These are phyloP conservation scores for Coemansia sp. DNA, from an alignment of 192 early-diverging fungal genomes.

Conservation along the genomic window DNA sequence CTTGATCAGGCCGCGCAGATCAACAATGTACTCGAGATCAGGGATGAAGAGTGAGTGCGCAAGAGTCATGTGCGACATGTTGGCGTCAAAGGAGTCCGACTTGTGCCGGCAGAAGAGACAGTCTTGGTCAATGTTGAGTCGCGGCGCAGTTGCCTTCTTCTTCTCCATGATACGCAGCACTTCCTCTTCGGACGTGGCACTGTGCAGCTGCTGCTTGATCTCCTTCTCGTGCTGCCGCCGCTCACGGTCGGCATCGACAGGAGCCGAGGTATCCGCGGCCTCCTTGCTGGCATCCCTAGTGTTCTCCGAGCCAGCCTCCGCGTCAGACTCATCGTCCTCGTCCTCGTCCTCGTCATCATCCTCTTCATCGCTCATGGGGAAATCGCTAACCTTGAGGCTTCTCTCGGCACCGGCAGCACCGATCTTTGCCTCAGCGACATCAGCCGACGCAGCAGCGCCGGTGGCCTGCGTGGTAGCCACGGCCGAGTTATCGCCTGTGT, in stretches of 20 bases:
- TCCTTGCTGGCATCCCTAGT: background rate
- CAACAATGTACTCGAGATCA: constrained; percentile 89
- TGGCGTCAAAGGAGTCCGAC: constrained; percentile 61
- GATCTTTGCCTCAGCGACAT: background rate
- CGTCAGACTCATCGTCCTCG: constrained; percentile 4
- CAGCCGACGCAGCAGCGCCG: background rate
- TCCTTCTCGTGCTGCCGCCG: constrained; percentile 38
- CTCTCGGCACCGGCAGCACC: constrained; percentile 7
- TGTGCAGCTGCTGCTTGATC: constrained; percentile 39
- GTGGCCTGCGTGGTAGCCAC: background rate
- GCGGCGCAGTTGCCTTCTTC: constrained; percentile 69
- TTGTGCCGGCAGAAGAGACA: constrained; percentile 91
- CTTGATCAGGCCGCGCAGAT: constrained; percentile 81
- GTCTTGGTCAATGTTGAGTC: constrained; percentile 64
- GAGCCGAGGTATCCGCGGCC: constrained; percentile 9
- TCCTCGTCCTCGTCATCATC: constrained; percentile 12
- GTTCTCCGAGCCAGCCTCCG: background rate
- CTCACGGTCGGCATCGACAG: constrained; percentile 19
- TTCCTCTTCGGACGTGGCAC: constrained; percentile 56
- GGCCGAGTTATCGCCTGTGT: background rate
- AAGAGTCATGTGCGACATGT: constrained; percentile 89
- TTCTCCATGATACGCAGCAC: constrained; percentile 74
- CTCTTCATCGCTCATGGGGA: constrained; percentile 47
- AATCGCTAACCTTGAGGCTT: constrained; percentile 31
- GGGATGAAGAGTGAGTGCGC: constrained; percentile 95